Evolutionary conservation across 1,284 basidiomycete species (phyloP).

Genomic region (Wallemia ichthyophaga): DNA sequence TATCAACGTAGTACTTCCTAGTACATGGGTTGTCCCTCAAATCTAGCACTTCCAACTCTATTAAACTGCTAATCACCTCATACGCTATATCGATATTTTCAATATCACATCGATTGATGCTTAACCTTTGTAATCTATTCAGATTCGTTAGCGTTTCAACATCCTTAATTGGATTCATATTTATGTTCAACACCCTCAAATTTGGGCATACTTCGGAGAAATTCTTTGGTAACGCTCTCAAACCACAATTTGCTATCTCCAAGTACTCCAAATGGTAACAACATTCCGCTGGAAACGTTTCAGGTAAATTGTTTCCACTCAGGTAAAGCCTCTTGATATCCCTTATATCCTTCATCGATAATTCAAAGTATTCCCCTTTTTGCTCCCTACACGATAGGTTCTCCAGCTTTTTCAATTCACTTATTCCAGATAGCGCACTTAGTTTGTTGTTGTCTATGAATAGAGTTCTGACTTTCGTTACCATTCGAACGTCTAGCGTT

Average conservation of each 20-base stretch:
- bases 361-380: constrained; percentile 27
- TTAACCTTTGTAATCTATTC: background rate
- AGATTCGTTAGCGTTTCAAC: background rate
- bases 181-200: constrained; percentile 68
- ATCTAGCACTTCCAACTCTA: constrained; percentile 1
- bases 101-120: background rate
- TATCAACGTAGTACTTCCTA: constrained; percentile 52
- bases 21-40: constrained; percentile 75
- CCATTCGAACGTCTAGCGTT: constrained; percentile 32
- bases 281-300: constrained; percentile 24
- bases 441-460: constrained; percentile 73
- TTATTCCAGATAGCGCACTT: constrained; percentile 19
- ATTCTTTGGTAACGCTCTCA: constrained; percentile 37
- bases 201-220: constrained; percentile 46
- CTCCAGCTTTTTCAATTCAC: constrained; percentile 38
- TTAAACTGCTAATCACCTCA: constrained; percentile 1
- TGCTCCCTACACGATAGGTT: constrained; percentile 79
- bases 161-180: constrained; percentile 15
- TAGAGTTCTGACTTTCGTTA: constrained; percentile 52
- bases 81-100: background rate
- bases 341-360: constrained; percentile 39
- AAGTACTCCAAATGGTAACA: constrained; percentile 76
- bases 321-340: constrained; percentile 79
- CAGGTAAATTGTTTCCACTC: constrained; percentile 23
- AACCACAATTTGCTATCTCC: constrained; percentile 66